These are phyloP conservation scores for Musa schizocarpa DNA, from an alignment of 176 grass and related monocot species.

Conservation along the genomic window DNA sequence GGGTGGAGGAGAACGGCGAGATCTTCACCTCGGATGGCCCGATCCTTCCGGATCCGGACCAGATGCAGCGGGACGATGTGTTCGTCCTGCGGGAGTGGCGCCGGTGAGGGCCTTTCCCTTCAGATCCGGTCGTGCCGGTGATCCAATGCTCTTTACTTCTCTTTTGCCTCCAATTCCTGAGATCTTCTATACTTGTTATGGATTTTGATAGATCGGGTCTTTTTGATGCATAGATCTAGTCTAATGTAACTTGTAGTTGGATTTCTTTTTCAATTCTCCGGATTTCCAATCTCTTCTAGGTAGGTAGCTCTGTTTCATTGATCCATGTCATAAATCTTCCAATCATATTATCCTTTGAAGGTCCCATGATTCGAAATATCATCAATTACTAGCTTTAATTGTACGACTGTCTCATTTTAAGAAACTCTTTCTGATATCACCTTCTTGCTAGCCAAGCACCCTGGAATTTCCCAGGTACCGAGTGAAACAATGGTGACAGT, in stretches of 20 bases:
- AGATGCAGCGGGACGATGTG: slow-evolving; percentile 2
- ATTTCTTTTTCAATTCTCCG: neutral
- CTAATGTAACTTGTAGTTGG: neutral
- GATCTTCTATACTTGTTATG: neutral
- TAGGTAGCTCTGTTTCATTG: neutral
- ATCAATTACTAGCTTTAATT: too few species aligned
- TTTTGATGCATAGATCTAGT: neutral
- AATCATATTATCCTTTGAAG: neutral
- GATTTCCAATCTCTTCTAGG: neutral
- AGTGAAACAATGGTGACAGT: too few species aligned
- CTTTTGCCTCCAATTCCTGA: neutral
- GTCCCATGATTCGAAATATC: too few species aligned
- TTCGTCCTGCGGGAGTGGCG: slow-evolving; percentile 1
- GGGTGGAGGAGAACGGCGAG: neutral
- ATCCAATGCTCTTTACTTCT: neutral
- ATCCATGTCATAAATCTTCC: neutral
- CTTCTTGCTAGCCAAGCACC: too few species aligned
- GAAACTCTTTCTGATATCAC: too few species aligned
- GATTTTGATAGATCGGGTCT: neutral
- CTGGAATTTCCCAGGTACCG: too few species aligned
- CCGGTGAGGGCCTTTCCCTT: slow-evolving; percentile 1
- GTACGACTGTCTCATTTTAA: too few species aligned
- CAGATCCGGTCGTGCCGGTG: neutral
- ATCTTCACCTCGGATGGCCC: slow-evolving; percentile 2
- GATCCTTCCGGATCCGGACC: neutral